Evolutionary conservation across 495 filamentous ascomycete species (phyloP).

Genomic region (Trichoderma reesei): DNA sequence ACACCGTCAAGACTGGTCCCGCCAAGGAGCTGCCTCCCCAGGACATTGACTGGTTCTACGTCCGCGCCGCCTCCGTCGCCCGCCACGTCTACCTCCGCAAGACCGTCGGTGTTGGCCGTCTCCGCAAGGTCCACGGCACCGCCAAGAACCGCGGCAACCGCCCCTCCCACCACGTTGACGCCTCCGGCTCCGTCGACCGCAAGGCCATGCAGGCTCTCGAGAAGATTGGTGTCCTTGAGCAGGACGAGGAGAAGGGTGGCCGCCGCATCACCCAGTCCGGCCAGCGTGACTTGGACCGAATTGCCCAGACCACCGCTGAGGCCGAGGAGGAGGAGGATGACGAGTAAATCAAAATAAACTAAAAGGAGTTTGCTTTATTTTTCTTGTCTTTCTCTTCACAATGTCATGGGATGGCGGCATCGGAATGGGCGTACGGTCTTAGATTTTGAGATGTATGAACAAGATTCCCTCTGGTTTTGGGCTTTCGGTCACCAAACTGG

Average conservation of each 20-base stretch:
- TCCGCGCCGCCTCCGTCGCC: conserved; percentile 89
- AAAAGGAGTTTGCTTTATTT: neutral
- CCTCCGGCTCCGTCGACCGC: conserved; percentile 87
- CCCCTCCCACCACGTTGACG: conserved; percentile 91
- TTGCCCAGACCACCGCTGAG: conserved; percentile 65
- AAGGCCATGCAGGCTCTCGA: conserved; percentile 93
- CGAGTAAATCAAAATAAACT: conserved; percentile 27
- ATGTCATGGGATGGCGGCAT: neutral
- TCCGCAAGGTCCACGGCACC: conserved; percentile 72
- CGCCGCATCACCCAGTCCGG: conserved; percentile 92
- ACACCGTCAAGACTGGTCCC: conserved; percentile 95
- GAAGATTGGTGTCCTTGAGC: conserved; percentile 97
- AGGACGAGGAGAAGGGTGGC: conserved; percentile 94
- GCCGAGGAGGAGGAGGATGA: conserved; percentile 58
- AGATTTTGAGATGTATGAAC: conserved; percentile 10
- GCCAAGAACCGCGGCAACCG: conserved; percentile 93
- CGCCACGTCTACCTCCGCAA: conserved; percentile 99
- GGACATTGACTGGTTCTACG: conserved; percentile 97
- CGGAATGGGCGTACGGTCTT: conserved; percentile 12
- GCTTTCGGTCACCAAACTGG: conserved; percentile 9
- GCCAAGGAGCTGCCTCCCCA: conserved; percentile 96
- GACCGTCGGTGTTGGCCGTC: conserved; percentile 91
- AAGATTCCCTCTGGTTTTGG: conserved; percentile 10
- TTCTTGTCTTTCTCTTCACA: neutral
- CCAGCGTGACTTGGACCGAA: conserved; percentile 97